Evolutionary conservation across 495 filamentous ascomycete genomes (phyloP).

Genomic region (Aspergillus avenaceus): DNA sequence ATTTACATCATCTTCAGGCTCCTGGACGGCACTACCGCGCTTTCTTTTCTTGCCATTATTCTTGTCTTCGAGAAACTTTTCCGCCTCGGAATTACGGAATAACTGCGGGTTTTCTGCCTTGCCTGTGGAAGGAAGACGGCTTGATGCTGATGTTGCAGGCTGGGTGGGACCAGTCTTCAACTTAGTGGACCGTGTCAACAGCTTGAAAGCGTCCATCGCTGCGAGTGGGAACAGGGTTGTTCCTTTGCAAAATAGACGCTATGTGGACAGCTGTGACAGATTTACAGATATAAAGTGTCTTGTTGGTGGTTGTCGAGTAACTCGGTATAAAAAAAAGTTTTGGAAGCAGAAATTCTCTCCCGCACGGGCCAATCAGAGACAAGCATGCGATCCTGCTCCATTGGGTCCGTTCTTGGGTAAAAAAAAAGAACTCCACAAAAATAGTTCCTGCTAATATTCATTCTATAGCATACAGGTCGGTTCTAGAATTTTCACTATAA

Average conservation of each 20-base stretch:
- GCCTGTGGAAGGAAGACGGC: slow-evolving; percentile 45
- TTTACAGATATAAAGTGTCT: neutral
- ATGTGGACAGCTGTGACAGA: neutral
- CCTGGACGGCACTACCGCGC: slow-evolving; percentile 19
- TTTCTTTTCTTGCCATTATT: slow-evolving; percentile 38
- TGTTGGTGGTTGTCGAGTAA: slow-evolving; percentile 1
- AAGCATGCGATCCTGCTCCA: neutral
- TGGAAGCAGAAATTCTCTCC: slow-evolving; percentile 27
- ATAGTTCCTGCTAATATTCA: neutral
- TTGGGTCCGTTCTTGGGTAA: neutral
- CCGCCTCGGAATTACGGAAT: slow-evolving; percentile 40
- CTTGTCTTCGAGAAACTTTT: slow-evolving; percentile 28
- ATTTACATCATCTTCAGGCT: slow-evolving; percentile 21
- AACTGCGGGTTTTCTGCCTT: slow-evolving; percentile 51
- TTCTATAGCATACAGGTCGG: neutral
- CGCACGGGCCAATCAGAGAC: slow-evolving; percentile 37
- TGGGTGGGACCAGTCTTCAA: slow-evolving; percentile 33
- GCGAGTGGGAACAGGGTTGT: neutral
- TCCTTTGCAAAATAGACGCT: slow-evolving; percentile 8
- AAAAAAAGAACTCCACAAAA: neutral
- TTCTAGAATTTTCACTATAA: neutral
- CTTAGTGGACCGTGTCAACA: slow-evolving; percentile 52
- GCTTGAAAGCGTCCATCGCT: slow-evolving; percentile 52
- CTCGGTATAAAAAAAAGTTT: slow-evolving; percentile 9
- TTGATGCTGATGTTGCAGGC: slow-evolving; percentile 16